phyloP scores from a whole-genome alignment of 2,329 filamentous ascomycete species.

The Cordyceps militaris region DNA sequence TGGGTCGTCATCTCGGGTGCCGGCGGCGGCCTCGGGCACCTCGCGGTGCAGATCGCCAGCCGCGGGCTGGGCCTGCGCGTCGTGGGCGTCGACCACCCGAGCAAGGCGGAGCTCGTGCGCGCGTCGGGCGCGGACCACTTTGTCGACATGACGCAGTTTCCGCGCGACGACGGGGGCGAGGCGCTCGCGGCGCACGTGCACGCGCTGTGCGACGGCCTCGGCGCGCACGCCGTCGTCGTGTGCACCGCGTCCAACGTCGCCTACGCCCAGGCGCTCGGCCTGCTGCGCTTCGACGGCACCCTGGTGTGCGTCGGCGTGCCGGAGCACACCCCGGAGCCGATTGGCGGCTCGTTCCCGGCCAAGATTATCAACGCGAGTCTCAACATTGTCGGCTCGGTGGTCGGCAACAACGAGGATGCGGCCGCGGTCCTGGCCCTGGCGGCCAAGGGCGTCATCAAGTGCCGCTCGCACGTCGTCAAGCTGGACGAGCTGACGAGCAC shows the following conservation, averaged over 20 bases:
- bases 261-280: slow-evolving; percentile 19
- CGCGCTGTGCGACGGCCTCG: slow-evolving; percentile 16
- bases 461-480: slow-evolving; percentile 6
- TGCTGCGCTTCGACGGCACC: slow-evolving; percentile 23
- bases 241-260: slow-evolving; percentile 19
- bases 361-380: slow-evolving; percentile 33
- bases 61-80: slow-evolving; percentile 21
- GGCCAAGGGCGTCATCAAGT: slow-evolving; percentile 6
- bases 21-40: slow-evolving; percentile 61
- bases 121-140: slow-evolving; percentile 21
- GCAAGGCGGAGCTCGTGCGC: slow-evolving; percentile 20
- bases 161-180: slow-evolving; percentile 26
- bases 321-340: slow-evolving; percentile 24
- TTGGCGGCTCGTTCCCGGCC: slow-evolving; percentile 36
- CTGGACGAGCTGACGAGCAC: slow-evolving; percentile 9
- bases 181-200: slow-evolving; percentile 25
- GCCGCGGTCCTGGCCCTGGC: slow-evolving; percentile 11
- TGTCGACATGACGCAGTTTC: slow-evolving; percentile 39
- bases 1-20: slow-evolving; percentile 68
- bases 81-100: slow-evolving; percentile 22
- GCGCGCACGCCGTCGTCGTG: slow-evolving; percentile 19
- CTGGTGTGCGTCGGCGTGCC: slow-evolving; percentile 24
- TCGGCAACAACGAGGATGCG: slow-evolving; percentile 44
- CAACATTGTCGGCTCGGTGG: slow-evolving; percentile 41
- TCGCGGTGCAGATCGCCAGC: slow-evolving; percentile 68